Evolutionary conservation across 305 asterid species (phyloP).

Genomic region (Fraxinus platypoda): DNA sequence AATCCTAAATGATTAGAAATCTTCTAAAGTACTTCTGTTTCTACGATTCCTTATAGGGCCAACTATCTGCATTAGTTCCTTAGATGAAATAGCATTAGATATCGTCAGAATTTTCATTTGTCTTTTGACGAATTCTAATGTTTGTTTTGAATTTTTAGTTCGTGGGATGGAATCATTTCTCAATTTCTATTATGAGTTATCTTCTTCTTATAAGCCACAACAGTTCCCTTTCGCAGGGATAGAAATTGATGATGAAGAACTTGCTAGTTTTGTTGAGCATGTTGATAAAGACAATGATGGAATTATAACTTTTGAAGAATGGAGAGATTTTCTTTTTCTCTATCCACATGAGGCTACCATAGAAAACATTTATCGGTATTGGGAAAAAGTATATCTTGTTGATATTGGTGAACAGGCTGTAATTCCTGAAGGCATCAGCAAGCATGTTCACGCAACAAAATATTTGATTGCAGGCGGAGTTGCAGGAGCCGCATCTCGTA

Average conservation of each 20-base stretch:
- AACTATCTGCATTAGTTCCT: conserved; percentile 16
- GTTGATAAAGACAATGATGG: conserved; percentile 96
- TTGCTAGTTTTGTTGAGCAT: conserved; percentile 93
- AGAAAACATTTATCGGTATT: conserved; percentile 82
- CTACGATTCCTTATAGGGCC: background rate
- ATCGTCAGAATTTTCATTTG: background rate
- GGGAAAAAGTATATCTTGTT: conserved; percentile 88
- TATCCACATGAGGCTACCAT: conserved; percentile 95
- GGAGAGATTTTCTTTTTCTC: conserved; percentile 93
- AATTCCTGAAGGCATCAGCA: conserved; percentile 93
- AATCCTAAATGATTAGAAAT: background rate
- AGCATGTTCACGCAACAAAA: conserved; percentile 73
- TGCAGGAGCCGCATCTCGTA: conserved; percentile 97
- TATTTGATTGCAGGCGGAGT: conserved; percentile 95
- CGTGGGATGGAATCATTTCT: background rate
- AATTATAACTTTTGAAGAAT: conserved; percentile 92
- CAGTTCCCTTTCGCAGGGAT: conserved; percentile 87
- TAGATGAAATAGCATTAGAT: conserved; percentile 4
- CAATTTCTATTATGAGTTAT: conserved; percentile 19
- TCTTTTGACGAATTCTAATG: background rate
- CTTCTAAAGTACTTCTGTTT: background rate
- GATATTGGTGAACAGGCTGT: conserved; percentile 96
- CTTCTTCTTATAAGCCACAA: conserved; percentile 67
- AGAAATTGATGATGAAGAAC: conserved; percentile 86
- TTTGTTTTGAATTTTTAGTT: background rate